phyloP scores from a whole-genome alignment of 2,329 filamentous ascomycete genomes.

The Graphilbum ipis-grandicollis region DNA sequence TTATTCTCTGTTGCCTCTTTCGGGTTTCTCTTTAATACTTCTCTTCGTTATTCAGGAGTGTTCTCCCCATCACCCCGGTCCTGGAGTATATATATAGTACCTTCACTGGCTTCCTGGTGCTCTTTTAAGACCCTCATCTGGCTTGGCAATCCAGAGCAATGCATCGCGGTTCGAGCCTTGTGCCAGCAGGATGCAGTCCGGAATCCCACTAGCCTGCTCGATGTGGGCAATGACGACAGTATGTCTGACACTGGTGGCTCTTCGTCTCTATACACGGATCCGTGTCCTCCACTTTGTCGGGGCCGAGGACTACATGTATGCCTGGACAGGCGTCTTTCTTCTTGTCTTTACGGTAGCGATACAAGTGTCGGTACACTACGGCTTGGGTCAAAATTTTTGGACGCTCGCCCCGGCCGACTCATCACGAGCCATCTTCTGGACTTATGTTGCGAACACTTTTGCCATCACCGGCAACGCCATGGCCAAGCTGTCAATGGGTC shows the following conservation, averaged over 20 bases:
- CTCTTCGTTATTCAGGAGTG: no score
- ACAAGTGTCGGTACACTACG: constrained; percentile 18
- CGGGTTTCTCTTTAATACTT: no score
- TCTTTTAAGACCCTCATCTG: no score
- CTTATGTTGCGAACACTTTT: constrained; percentile 19
- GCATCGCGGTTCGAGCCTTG: no score
- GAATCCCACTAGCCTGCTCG: constrained; percentile 15
- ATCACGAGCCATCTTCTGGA: constrained; percentile 21
- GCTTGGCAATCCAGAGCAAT: no score
- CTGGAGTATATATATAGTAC: no score
- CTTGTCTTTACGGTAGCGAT: constrained; percentile 17
- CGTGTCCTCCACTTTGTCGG: constrained; percentile 18
- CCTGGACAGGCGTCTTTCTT: constrained; percentile 18
- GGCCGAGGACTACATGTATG: constrained; percentile 19
- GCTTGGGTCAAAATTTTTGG: constrained; percentile 18
- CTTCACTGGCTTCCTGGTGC: no score
- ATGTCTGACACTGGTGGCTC: constrained; percentile 15
- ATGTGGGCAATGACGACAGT: constrained; percentile 19
- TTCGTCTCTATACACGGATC: constrained; percentile 20
- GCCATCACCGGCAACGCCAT: constrained; percentile 19
- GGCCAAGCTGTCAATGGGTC: constrained; percentile 21
- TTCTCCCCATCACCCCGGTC: no score
- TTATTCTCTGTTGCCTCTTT: no score
- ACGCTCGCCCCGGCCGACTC: constrained; percentile 13
- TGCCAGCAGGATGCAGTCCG: constrained; percentile 8